Conservation (phyloP, 2,329 filamentous ascomycete species). For the Talaromyces sp. region DNA sequence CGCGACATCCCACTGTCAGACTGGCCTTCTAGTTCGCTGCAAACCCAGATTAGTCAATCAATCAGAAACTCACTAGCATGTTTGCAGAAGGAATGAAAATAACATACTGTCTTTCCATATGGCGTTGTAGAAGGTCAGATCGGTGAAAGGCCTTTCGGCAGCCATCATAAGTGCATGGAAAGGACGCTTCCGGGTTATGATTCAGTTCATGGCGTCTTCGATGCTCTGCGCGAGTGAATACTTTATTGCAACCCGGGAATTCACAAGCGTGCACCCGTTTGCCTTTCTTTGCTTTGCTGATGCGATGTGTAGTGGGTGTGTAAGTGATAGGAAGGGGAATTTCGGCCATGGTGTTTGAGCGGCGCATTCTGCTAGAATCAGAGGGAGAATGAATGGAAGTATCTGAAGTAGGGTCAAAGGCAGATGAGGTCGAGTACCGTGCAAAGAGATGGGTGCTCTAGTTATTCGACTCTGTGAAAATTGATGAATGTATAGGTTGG, state of each 20-base stretch:
- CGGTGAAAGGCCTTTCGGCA: conserved; percentile 50
- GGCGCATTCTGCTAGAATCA: conserved; percentile 22
- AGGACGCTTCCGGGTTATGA: conserved; percentile 48
- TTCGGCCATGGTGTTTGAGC: conserved; percentile 28
- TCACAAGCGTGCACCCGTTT: conserved; percentile 51
- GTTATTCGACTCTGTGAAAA: not conserved
- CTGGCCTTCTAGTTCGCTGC: conserved; percentile 37
- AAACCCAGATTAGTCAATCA: conserved; percentile 1
- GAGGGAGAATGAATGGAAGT: conserved; percentile 9
- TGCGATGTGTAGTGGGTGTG: conserved; percentile 49
- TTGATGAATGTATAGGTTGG: not conserved
- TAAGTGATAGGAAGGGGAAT: conserved; percentile 41
- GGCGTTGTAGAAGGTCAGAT: conserved; percentile 45
- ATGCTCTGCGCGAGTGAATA: conserved; percentile 52
- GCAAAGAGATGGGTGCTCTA: not conserved
- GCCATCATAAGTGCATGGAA: conserved; percentile 41
- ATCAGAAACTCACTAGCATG: not conserved
- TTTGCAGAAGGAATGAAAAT: not conserved
- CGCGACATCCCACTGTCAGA: conserved; percentile 24
- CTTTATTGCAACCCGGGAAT: conserved; percentile 48
- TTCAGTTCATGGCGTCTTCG: conserved; percentile 50
- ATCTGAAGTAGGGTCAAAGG: not conserved
- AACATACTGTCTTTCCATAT: conserved; percentile 51
- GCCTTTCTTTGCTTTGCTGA: conserved; percentile 53
- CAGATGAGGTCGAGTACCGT: not conserved